These are phyloP conservation scores for Colletotrichum higginsianum DNA, from an alignment of 2,329 filamentous ascomycete species.

Conservation along the genomic window DNA sequence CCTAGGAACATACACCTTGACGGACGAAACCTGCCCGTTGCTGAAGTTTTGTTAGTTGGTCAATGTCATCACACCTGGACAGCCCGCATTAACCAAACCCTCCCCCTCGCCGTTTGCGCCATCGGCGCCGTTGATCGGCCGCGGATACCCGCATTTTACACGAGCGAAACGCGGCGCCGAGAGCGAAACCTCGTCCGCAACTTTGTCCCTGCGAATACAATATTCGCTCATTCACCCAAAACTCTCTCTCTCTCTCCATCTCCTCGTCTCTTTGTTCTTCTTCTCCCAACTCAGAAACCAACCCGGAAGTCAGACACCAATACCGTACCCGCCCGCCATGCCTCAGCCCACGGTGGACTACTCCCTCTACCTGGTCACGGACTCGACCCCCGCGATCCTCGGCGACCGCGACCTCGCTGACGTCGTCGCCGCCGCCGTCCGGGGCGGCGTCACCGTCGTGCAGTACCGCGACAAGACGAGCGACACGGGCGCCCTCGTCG, in stretches of 20 bases:
- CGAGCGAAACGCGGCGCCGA: conserved; percentile 18
- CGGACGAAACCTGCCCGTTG: background rate
- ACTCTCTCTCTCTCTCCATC: background rate
- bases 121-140: conserved; percentile 31
- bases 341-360: conserved; percentile 73
- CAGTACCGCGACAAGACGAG: conserved; percentile 92
- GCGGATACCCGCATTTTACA: conserved; percentile 35
- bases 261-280: background rate
- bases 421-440: conserved; percentile 82
- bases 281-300: background rate
- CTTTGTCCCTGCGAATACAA: background rate
- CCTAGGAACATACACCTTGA: background rate
- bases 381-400: conserved; percentile 89
- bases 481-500: conserved; percentile 79
- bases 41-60: background rate
- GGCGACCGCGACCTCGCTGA: conserved; percentile 77
- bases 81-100: background rate
- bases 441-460: conserved; percentile 87
- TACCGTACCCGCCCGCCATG: conserved; percentile 44
- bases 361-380: conserved; percentile 90
- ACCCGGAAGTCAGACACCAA: too few relatives aligned
- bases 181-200: background rate
- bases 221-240: background rate
- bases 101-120: background rate
- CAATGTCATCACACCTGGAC: conserved; percentile 20